These are phyloP conservation scores for Cyclotella distinguenda DNA, from an alignment of 108 stramenopile species.

Conservation along the genomic window DNA sequence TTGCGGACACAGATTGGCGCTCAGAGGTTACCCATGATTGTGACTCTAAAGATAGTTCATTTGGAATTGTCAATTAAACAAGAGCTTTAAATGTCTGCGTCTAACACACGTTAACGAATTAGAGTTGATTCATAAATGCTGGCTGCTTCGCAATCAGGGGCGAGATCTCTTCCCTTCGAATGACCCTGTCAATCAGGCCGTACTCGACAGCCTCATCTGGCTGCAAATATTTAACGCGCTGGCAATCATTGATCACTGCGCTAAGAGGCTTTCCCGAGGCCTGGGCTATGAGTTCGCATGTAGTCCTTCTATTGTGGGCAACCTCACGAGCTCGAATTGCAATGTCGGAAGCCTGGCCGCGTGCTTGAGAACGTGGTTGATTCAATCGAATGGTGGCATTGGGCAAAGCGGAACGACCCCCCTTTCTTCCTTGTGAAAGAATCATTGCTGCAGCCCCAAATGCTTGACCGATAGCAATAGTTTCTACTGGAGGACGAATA, in stretches of 20 bases:
- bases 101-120: background rate
- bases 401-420: constrained; percentile 90
- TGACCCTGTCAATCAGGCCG: constrained; percentile 94
- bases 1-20: constrained; percentile 36
- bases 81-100: no score
- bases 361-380: constrained; percentile 89
- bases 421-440: constrained; percentile 88
- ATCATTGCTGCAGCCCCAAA: constrained; percentile 97
- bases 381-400: constrained; percentile 96
- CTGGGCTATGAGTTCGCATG: constrained; percentile 88
- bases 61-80: no score
- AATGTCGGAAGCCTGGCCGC: constrained; percentile 96
- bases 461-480: constrained; percentile 96
- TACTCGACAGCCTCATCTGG: constrained; percentile 97
- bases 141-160: constrained; percentile 70
- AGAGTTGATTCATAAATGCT: constrained; percentile 67
- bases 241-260: constrained; percentile 86
- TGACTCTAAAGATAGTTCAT: no score
- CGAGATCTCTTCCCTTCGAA: constrained; percentile 65
- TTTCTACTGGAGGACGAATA: constrained; percentile 94
- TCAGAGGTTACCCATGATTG: constrained; percentile 31
- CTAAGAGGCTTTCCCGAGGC: constrained; percentile 90
- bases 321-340: constrained; percentile 96
- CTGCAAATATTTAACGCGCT: constrained; percentile 93
- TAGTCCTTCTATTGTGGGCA: constrained; percentile 82